Evolutionary conservation across 257 asterid species (phyloP).

Genomic region (Handroanthus guayacan): DNA sequence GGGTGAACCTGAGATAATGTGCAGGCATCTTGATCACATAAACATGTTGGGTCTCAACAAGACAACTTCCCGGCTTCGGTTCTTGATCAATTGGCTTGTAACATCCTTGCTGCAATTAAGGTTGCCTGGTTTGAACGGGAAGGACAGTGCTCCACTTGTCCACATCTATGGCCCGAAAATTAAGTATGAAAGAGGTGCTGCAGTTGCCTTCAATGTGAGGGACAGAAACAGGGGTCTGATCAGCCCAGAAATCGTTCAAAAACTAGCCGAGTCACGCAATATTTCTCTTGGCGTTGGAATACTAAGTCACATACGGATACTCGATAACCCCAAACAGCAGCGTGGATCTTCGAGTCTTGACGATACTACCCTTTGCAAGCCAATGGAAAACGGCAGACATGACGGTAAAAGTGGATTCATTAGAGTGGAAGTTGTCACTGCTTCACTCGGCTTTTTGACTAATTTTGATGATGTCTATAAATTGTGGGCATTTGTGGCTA

Average conservation of each 20-base stretch:
- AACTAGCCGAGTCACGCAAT: conserved; percentile 68
- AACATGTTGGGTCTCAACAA: conserved; percentile 88
- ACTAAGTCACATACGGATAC: conserved; percentile 73
- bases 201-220: conserved; percentile 84
- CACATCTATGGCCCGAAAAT: conserved; percentile 91
- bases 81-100: conserved; percentile 82
- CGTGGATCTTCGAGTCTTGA: conserved; percentile 60
- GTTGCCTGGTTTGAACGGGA: conserved; percentile 55
- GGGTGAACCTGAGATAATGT: conserved; percentile 82
- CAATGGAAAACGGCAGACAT: conserved; percentile 79
- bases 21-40: conserved; percentile 91
- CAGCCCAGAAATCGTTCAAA: conserved; percentile 80
- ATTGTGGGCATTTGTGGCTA: conserved; percentile 96
- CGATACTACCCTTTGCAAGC: conserved; percentile 87
- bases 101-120: conserved; percentile 80
- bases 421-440: conserved; percentile 96
- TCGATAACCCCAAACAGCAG: conserved; percentile 65
- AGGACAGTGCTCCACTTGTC: conserved; percentile 57
- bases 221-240: conserved; percentile 69
- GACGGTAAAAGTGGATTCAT: conserved; percentile 81
- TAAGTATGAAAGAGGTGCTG: conserved; percentile 87
- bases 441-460: conserved; percentile 88
- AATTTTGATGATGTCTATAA: conserved; percentile 95
- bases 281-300: conserved; percentile 83
- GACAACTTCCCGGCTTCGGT: conserved; percentile 77